Evolutionary conservation across 495 filamentous ascomycete genomes (phyloP).

Genomic region (Cudoniella acicularis): DNA sequence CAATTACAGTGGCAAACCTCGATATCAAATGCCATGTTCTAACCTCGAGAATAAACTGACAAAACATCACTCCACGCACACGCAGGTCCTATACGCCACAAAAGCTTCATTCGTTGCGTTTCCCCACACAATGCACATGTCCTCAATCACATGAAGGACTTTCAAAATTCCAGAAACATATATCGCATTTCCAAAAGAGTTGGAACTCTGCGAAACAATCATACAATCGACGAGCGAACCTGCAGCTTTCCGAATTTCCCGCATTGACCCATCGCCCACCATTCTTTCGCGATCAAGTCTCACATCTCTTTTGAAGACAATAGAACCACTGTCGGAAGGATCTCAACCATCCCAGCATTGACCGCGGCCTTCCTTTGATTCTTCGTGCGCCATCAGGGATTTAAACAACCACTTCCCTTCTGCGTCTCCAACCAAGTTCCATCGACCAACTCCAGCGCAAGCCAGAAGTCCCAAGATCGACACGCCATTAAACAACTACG

Average conservation of each 20-base stretch:
- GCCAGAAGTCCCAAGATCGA: slow-evolving; percentile 16
- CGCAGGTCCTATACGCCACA: not conserved
- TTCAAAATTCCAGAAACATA: not conserved
- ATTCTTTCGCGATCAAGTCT: slow-evolving; percentile 21
- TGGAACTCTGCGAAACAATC: slow-evolving; percentile 16
- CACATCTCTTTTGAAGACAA: slow-evolving; percentile 22
- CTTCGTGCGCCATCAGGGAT: slow-evolving; percentile 4
- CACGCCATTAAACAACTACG: slow-evolving; percentile 6
- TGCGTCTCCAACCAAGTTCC: not conserved
- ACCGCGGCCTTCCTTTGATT: slow-evolving; percentile 19
- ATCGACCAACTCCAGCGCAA: slow-evolving; percentile 14
- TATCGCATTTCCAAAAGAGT: not conserved
- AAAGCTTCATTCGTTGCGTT: slow-evolving; percentile 4
- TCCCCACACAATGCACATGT: slow-evolving; percentile 9
- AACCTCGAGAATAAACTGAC: not conserved
- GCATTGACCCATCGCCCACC: slow-evolving; percentile 24
- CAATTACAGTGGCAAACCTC: not conserved
- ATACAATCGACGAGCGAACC: slow-evolving; percentile 15
- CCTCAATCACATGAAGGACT: slow-evolving; percentile 10
- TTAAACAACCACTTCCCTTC: slow-evolving; percentile 6
- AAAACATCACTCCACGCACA: not conserved
- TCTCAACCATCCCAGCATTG: slow-evolving; percentile 18
- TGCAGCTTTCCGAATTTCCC: slow-evolving; percentile 30
- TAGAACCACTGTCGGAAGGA: slow-evolving; percentile 19
- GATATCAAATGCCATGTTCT: not conserved